Conservation (phyloP, 148 eudicot species). For the Camellia lanceoleosa region DNA sequence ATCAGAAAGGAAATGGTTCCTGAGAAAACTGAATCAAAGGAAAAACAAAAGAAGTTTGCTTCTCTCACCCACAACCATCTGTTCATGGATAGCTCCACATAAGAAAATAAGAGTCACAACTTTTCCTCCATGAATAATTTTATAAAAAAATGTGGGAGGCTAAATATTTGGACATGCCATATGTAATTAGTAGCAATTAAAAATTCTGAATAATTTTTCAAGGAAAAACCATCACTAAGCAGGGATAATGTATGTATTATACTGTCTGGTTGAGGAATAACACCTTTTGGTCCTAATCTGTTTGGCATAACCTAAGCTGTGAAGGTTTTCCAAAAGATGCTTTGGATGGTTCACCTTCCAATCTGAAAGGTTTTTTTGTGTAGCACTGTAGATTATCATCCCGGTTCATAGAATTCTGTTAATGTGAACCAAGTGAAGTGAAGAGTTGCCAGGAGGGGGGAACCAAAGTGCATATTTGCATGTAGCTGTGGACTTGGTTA, state of each 20-base stretch:
- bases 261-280: background rate
- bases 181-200: background rate
- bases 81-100: no score
- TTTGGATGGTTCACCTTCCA: background rate
- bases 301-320: background rate
- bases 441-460: background rate
- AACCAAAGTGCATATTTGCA: background rate
- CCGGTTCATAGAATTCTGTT: no score
- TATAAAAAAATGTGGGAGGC: background rate
- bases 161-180: background rate
- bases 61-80: no score
- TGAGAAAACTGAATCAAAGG: no score
- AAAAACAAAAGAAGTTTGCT: no score
- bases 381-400: no score
- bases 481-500: background rate
- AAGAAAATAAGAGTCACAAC: background rate
- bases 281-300: background rate
- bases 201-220: background rate
- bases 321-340: conserved; percentile 1
- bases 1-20: background rate
- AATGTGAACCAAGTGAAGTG: background rate
- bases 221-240: background rate
- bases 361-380: background rate
- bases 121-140: background rate
- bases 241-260: background rate